Percentiles rank a stretch among this genome's conserved stretches.
Conservation (phyloP, 345 rosid species). For the Rhodamnia rubescens region DNA sequence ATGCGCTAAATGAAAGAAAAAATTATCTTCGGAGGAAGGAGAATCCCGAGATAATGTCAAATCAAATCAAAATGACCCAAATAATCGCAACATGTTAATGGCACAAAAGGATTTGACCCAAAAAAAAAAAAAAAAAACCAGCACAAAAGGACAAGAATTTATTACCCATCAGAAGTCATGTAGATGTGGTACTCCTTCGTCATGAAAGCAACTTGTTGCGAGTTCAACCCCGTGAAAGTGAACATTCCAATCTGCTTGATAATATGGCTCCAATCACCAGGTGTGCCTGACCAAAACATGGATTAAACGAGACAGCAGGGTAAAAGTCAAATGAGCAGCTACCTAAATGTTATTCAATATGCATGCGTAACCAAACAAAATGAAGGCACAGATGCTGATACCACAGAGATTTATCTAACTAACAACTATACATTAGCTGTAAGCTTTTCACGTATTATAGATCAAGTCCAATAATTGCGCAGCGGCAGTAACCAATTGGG, state of each 20-base stretch:
- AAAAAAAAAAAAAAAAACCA: too few relatives aligned
- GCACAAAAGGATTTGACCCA: neutral
- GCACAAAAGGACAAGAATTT: neutral
- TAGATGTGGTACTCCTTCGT: conserved; percentile 60
- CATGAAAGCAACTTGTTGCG: conserved; percentile 56
- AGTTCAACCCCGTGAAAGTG: conserved; percentile 59
- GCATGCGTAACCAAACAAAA: neutral
- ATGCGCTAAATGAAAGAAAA: neutral
- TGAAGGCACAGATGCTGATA: neutral
- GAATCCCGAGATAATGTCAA: neutral
- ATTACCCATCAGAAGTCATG: conserved; percentile 73
- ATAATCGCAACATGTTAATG: neutral
- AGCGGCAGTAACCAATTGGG: neutral
- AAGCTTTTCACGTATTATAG: neutral
- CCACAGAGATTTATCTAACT: neutral
- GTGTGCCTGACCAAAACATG: conserved; percentile 24
- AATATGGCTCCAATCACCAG: conserved; percentile 71
- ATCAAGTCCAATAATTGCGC: neutral
- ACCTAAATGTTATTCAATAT: neutral
- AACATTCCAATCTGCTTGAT: conserved; percentile 76
- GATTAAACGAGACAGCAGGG: neutral
- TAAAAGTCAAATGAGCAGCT: neutral
- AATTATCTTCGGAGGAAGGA: neutral
- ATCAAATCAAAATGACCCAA: neutral
- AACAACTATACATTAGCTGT: neutral